Evolutionary conservation across 352 stramenopile species (phyloP).

Genomic region (Phytopythium aichiense): DNA sequence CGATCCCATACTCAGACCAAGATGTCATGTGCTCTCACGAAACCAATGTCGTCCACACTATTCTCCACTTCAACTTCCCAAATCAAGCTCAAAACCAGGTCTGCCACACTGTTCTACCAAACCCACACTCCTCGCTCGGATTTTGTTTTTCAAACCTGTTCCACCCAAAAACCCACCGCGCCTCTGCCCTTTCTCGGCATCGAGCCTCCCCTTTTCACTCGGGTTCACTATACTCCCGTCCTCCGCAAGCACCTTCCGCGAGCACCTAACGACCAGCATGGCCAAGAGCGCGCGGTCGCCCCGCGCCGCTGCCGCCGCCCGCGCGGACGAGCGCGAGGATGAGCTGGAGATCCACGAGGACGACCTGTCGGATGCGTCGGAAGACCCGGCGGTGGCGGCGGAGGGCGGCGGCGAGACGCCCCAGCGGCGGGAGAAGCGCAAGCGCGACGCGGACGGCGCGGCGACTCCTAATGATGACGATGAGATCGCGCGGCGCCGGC

Average conservation of each 20-base stretch:
- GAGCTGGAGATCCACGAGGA: slow-evolving; percentile 24
- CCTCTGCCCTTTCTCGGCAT: slow-evolving; percentile 1
- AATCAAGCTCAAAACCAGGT: too few relatives aligned
- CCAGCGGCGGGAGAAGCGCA: slow-evolving; percentile 25
- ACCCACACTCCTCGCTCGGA: too few relatives aligned
- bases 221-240: not conserved
- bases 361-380: slow-evolving; percentile 25
- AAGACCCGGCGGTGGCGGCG: slow-evolving; percentile 2
- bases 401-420: not conserved
- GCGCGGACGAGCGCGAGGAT: slow-evolving; percentile 19
- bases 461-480: slow-evolving; percentile 54
- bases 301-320: slow-evolving; percentile 1
- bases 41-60: too few relatives aligned
- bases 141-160: slow-evolving; percentile 5
- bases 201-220: not conserved
- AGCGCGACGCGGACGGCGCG: slow-evolving; percentile 20
- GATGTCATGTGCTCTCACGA: too few relatives aligned
- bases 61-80: too few relatives aligned
- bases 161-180: slow-evolving; percentile 1
- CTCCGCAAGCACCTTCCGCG: not conserved
- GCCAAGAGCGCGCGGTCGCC: slow-evolving; percentile 3
- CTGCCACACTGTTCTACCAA: too few relatives aligned
- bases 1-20: too few relatives aligned
- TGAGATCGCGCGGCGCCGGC: slow-evolving; percentile 56
- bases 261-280: not conserved